Percentiles rank a stretch among this genome's conserved stretches.
These are phyloP conservation scores for Penicillium vulpinum DNA, from an alignment of 2,329 filamentous ascomycete genomes.

Conservation along the genomic window DNA sequence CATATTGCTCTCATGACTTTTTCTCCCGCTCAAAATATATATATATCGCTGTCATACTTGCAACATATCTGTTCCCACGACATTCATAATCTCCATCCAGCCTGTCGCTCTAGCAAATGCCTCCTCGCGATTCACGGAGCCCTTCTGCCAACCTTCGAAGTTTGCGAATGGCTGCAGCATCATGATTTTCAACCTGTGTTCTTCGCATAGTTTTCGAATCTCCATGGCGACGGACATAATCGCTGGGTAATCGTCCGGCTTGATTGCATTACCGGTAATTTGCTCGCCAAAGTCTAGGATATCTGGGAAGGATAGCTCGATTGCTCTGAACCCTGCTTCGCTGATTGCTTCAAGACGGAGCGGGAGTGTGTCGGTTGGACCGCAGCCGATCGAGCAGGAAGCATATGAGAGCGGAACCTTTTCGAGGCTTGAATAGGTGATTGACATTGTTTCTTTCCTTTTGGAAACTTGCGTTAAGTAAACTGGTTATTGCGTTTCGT, in stretches of 20 bases:
- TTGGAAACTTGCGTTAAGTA: not conserved
- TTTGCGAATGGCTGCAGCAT: constrained; percentile 76
- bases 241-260: constrained; percentile 59
- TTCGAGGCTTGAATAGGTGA: constrained; percentile 18
- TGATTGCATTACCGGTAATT: constrained; percentile 53
- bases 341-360: constrained; percentile 43
- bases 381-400: constrained; percentile 45
- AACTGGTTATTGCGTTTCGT: not conserved
- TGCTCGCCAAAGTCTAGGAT: constrained; percentile 63
- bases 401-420: constrained; percentile 43
- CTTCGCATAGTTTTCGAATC: constrained; percentile 57
- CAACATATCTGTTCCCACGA: constrained; percentile 67
- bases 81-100: constrained; percentile 72
- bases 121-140: constrained; percentile 58
- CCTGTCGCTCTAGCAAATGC: constrained; percentile 63
- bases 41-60: constrained; percentile 52
- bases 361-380: constrained; percentile 36
- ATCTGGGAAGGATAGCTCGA: constrained; percentile 75
- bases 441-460: constrained; percentile 11
- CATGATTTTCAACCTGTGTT: constrained; percentile 60
- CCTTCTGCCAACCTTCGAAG: constrained; percentile 71
- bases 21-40: not conserved
- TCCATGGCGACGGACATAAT: constrained; percentile 57
- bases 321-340: constrained; percentile 55
- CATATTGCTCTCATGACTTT: rapidly evolving